Evolutionary conservation across 2,329 filamentous ascomycete genomes (phyloP).

Genomic region (Sporothrix schenckii): DNA sequence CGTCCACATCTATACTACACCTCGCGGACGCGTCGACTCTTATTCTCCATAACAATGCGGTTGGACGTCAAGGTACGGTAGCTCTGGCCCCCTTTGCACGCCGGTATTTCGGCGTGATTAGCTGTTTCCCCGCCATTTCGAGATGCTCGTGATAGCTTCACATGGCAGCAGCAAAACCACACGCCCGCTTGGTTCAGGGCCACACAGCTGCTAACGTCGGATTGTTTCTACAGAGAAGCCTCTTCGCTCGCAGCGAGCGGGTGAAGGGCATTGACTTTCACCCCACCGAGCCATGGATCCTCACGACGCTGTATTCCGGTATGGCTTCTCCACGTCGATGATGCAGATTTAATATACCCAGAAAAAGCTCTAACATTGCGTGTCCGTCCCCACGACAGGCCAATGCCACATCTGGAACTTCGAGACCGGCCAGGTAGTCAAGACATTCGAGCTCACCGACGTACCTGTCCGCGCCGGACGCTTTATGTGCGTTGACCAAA

Average conservation of each 20-base stretch:
- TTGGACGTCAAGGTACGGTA: slow-evolving; percentile 36
- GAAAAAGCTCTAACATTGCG: slow-evolving; percentile 9
- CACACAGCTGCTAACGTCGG: neutral
- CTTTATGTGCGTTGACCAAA: slow-evolving; percentile 61
- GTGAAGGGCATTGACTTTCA: slow-evolving; percentile 39
- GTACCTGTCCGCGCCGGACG: slow-evolving; percentile 95
- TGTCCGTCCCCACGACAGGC: slow-evolving; percentile 53
- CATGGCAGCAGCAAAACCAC: neutral
- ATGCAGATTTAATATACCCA: neutral
- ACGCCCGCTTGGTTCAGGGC: neutral
- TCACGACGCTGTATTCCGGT: slow-evolving; percentile 96
- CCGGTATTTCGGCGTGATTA: neutral
- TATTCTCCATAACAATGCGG: slow-evolving; percentile 36
- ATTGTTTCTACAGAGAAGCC: slow-evolving; percentile 33
- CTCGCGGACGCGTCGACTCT: slow-evolving; percentile 4
- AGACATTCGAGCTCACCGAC: slow-evolving; percentile 98
- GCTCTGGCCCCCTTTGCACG: neutral
- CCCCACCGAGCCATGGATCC: slow-evolving; percentile 37
- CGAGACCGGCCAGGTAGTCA: slow-evolving; percentile 94
- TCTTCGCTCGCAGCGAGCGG: slow-evolving; percentile 38
- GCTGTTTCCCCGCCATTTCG: slow-evolving; percentile 14
- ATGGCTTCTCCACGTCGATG: slow-evolving; percentile 43
- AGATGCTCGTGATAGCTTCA: slow-evolving; percentile 26
- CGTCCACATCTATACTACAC: slow-evolving; percentile 5
- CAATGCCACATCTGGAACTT: slow-evolving; percentile 99